Evolutionary conservation across 2,329 filamentous ascomycete genomes (phyloP).

Genomic region (Sporothrix phasma): DNA sequence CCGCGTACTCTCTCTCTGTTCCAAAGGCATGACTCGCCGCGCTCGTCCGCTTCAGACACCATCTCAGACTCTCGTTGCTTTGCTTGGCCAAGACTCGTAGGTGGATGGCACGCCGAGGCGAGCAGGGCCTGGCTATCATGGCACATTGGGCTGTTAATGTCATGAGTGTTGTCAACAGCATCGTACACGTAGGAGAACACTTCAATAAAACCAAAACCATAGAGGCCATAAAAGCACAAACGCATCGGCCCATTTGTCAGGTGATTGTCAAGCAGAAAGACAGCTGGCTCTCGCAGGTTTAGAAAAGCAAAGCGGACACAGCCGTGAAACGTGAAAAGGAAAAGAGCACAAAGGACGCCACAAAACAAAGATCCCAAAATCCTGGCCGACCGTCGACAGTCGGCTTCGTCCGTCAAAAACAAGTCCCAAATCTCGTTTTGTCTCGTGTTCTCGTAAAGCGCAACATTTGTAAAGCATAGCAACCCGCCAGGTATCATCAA

Average conservation of each 20-base stretch:
- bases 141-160: background rate
- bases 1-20: background rate
- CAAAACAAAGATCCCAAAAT: background rate
- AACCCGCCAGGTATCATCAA: conserved; percentile 3
- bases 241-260: background rate
- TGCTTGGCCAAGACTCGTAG: background rate
- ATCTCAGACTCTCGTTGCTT: background rate
- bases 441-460: background rate
- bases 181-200: background rate
- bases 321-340: background rate
- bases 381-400: background rate
- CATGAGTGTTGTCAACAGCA: background rate
- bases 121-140: background rate
- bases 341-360: background rate
- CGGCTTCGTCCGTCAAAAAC: background rate
- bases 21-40: conserved; percentile 1
- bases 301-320: background rate
- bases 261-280: background rate
- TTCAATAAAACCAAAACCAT: conserved; percentile 1
- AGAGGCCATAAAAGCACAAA: too few species aligned
- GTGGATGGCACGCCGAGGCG: background rate
- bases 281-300: background rate
- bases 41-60: conserved; percentile 1
- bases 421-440: background rate
- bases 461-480: background rate